Conservation (phyloP, 202 grass and related monocot species). For the Saccharum hybrid region DNA sequence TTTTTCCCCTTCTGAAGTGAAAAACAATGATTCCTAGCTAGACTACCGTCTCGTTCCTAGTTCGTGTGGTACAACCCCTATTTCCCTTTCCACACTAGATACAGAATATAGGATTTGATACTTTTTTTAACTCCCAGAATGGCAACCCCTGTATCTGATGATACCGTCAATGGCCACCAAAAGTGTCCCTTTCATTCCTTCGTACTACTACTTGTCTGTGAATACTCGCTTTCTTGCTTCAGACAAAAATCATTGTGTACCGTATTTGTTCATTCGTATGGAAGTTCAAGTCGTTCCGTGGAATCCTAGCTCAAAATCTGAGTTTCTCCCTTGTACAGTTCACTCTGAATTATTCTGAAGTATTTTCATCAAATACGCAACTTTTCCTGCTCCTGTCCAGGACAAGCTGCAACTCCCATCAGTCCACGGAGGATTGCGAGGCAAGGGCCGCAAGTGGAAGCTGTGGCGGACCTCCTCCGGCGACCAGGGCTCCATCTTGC, state of each 20-base stretch:
- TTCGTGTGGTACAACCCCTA: background rate
- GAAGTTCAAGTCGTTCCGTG: background rate
- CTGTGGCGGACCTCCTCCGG: conserved; percentile 80
- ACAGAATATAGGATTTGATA: background rate
- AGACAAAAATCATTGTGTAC: too few species aligned
- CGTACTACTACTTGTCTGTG: too few species aligned
- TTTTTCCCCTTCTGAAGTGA: background rate
- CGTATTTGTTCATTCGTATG: too few species aligned
- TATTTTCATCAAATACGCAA: background rate
- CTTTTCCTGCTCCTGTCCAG: conserved; percentile 33
- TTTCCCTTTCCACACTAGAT: conserved; percentile 7
- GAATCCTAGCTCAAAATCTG: background rate
- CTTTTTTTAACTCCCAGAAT: background rate
- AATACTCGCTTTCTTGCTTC: too few species aligned
- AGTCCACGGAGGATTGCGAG: conserved; percentile 19
- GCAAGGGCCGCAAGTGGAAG: conserved; percentile 83
- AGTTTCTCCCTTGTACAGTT: background rate
- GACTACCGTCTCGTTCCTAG: background rate
- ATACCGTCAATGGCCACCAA: too few species aligned
- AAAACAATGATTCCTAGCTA: background rate
- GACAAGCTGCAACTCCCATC: conserved; percentile 53
- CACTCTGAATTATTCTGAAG: background rate
- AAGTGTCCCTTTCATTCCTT: too few species aligned
- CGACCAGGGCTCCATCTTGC: conserved; percentile 59
- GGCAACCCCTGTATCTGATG: too few species aligned